Conservation (phyloP, 768 basidiomycete genomes). For the Boletus eberwhitei region DNA sequence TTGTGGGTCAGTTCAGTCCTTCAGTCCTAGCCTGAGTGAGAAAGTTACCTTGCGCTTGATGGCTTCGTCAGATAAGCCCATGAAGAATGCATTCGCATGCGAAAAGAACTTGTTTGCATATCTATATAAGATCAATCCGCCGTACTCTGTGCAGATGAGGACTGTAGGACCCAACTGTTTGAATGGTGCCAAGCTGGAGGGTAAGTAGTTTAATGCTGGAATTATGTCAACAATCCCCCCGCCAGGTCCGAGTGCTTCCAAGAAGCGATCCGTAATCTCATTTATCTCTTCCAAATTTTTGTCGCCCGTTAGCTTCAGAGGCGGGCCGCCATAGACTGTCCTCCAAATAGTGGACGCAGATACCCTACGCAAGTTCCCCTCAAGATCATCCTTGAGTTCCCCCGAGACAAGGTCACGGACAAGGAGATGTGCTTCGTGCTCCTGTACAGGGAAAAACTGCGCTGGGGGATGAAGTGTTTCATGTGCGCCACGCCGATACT, state of each 20-base stretch:
- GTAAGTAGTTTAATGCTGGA: constrained; percentile 3
- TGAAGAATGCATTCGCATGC: constrained; percentile 3
- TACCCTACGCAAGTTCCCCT: constrained; percentile 4
- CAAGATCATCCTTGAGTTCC: background rate
- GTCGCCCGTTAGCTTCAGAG: background rate
- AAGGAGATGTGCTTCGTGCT: constrained; percentile 7
- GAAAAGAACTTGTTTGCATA: constrained; percentile 6
- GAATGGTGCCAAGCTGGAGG: constrained; percentile 3
- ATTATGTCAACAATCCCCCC: constrained; percentile 7
- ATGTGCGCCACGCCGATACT: constrained; percentile 4
- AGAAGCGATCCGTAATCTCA: background rate
- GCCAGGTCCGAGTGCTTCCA: background rate
- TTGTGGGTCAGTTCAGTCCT: background rate
- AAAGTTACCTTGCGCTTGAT: constrained; percentile 1
- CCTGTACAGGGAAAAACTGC: constrained; percentile 1
- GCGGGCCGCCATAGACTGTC: constrained; percentile 2
- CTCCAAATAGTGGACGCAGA: constrained; percentile 7
- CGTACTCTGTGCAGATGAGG: background rate
- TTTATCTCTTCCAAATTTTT: constrained; percentile 2
- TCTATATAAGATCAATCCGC: background rate
- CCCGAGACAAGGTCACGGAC: constrained; percentile 3
- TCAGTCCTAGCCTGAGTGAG: background rate
- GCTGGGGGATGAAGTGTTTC: background rate
- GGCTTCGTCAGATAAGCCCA: background rate
- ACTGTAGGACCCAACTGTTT: constrained; percentile 7